These are phyloP conservation scores for Gossypium armourianum DNA, from an alignment of 441 rosid species.

Conservation along the genomic window DNA sequence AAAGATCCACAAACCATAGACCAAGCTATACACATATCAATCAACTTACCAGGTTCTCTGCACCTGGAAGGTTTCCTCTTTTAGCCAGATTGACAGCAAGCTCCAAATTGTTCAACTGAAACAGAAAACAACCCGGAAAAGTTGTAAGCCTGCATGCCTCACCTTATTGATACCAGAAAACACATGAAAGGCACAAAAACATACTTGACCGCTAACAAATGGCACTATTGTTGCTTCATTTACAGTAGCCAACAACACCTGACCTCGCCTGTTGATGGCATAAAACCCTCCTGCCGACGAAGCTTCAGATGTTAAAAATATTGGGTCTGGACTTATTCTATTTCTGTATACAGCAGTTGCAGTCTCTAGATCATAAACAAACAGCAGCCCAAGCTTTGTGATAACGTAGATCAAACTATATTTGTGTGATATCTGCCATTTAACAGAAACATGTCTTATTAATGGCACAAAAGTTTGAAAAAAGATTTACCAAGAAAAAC, in stretches of 20 bases:
- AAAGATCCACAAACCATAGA: neutral
- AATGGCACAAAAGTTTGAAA: constrained; percentile 1
- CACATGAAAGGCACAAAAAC: constrained; percentile 14
- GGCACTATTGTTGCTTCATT: constrained; percentile 91
- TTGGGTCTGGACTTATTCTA: constrained; percentile 95
- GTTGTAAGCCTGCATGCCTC: constrained; percentile 15
- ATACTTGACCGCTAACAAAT: constrained; percentile 92
- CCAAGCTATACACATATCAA: neutral
- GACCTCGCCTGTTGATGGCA: constrained; percentile 95
- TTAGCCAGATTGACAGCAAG: constrained; percentile 87
- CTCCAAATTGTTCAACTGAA: constrained; percentile 76
- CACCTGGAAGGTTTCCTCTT: constrained; percentile 89
- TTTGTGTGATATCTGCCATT: constrained; percentile 82
- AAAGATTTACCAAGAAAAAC: neutral
- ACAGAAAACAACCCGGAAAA: constrained; percentile 11
- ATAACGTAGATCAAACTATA: constrained; percentile 81
- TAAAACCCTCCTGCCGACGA: constrained; percentile 83
- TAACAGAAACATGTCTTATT: constrained; percentile 23
- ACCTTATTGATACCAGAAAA: neutral
- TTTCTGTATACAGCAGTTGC: constrained; percentile 96
- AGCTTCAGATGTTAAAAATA: constrained; percentile 93
- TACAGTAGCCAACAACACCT: constrained; percentile 82
- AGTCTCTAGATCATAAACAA: constrained; percentile 97
- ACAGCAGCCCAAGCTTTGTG: constrained; percentile 93
- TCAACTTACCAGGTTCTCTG: constrained; percentile 68